Conservation (phyloP, 208 protist species). For the Crithidia expoeki region DNA sequence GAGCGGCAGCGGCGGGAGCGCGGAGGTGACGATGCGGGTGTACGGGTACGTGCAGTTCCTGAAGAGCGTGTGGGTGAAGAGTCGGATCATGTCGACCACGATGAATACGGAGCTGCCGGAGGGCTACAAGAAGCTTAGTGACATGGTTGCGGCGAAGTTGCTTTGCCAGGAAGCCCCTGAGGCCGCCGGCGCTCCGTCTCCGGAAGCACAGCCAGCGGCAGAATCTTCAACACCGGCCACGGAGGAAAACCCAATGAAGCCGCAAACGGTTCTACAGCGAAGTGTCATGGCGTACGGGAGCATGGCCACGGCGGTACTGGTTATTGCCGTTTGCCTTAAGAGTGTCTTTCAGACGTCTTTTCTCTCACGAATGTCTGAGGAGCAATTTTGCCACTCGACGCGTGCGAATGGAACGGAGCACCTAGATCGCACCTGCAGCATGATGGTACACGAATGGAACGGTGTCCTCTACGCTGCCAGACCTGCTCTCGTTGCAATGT, state of each 20-base stretch:
- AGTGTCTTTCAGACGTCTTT: slow-evolving; percentile 30
- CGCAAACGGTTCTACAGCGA: slow-evolving; percentile 33
- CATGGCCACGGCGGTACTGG: slow-evolving; percentile 20
- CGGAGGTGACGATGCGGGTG: slow-evolving; percentile 49
- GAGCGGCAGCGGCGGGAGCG: slow-evolving; percentile 29
- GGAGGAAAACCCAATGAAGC: slow-evolving; percentile 13
- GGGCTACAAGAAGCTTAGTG: slow-evolving; percentile 47
- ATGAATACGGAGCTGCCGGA: slow-evolving; percentile 51
- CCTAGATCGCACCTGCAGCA: slow-evolving; percentile 3
- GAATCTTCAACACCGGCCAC: not conserved
- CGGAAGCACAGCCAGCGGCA: not conserved
- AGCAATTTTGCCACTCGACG: slow-evolving; percentile 8
- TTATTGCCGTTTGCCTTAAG: slow-evolving; percentile 30
- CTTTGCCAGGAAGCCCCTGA: slow-evolving; percentile 1
- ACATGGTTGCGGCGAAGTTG: slow-evolving; percentile 45
- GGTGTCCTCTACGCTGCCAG: slow-evolving; percentile 21
- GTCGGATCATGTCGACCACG: slow-evolving; percentile 48
- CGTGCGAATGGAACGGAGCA: not conserved
- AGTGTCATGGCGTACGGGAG: slow-evolving; percentile 34
- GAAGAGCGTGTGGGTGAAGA: slow-evolving; percentile 47
- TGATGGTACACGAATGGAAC: slow-evolving; percentile 35
- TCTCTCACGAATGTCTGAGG: slow-evolving; percentile 4
- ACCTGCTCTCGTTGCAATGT: slow-evolving; percentile 18
- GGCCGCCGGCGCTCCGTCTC: not conserved
- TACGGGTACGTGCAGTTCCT: slow-evolving; percentile 60